Base-by-base conservation (phyloP, 2,329 filamentous ascomycete genomes). In the Myriangium duriaei region DNA sequence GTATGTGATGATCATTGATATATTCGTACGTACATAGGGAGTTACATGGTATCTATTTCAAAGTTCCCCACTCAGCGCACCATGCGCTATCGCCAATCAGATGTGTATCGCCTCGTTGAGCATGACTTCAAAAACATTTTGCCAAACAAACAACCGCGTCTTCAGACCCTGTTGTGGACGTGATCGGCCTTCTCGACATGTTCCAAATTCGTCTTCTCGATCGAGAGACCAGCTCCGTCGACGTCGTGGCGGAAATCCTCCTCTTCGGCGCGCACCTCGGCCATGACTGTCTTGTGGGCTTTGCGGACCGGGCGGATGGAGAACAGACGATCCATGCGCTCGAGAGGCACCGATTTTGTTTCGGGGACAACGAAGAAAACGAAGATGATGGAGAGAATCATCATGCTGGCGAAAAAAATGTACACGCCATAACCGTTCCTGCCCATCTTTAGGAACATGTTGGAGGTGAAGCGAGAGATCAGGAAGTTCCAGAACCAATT, bases 401-500 rank as follows among this genome's bases (percentile, higher is more conserved):
- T 65, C 40, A 71, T 58, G 15, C 56, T 62, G 3, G 67, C 67
- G 41, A 72, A 61, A 49, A 67, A 64, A 44, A 65, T 62, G 34
- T 50, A 51, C 5, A 56, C 53, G 7, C 61, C 62, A 44, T 59
- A 63, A 4, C 57, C 55, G 11, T 46, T 51, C 4, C 48, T 47
- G 11, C 54, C 56, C 57, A 67, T 64, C 32, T 42, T 60, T 34
- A 53, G 39, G 50, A 63, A 66, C 73, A 80, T 80, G 46, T 78
- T 71, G 16, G 70, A 74, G 0, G 74, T 81, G 61, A 79, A 81
- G 9, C 76, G 67, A 0, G 68, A 69, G 46, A 82, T 71, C 51
- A 82, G 66, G 54, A 82, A 81, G 56, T 81, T 82, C 60, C 63
- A 79, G 50, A 79, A 68, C 79, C 79, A 84, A 57, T 84, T 82